Evolutionary conservation across 2,329 filamentous ascomycete species (phyloP).

Genomic region (Fusarium pseudograminearum): DNA sequence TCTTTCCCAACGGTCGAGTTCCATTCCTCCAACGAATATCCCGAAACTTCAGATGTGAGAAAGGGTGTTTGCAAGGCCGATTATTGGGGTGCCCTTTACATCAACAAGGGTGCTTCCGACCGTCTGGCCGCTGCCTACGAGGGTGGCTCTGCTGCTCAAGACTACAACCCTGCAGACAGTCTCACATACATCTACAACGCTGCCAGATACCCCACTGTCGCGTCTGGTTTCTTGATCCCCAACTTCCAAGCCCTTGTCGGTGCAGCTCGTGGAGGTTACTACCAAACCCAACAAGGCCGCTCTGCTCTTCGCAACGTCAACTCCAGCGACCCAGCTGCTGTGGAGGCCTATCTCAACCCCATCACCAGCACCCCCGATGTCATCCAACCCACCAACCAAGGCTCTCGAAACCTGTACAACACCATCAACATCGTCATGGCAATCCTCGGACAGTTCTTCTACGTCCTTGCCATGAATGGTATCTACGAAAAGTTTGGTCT

Average conservation of each 20-base stretch:
- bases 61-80: constrained; percentile 52
- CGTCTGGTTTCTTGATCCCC: constrained; percentile 46
- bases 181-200: constrained; percentile 55
- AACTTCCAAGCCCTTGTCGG: constrained; percentile 49
- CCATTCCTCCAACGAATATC: constrained; percentile 42
- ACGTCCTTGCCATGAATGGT: constrained; percentile 45
- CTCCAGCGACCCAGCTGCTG: constrained; percentile 41
- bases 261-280: constrained; percentile 44
- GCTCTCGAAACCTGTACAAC: constrained; percentile 52
- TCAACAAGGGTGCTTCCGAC: constrained; percentile 49
- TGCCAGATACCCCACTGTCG: constrained; percentile 52
- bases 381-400: constrained; percentile 52
- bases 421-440: constrained; percentile 55
- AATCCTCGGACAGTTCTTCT: constrained; percentile 51
- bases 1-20: constrained; percentile 52
- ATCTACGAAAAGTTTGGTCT: constrained; percentile 40
- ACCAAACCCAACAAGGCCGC: constrained; percentile 42
- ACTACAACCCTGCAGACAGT: constrained; percentile 51
- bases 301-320: constrained; percentile 40
- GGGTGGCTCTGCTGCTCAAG: constrained; percentile 38
- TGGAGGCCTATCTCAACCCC: constrained; percentile 52
- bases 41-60: constrained; percentile 44
- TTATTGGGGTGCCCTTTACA: constrained; percentile 56
- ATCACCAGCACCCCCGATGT: constrained; percentile 47
- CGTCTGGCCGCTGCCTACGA: constrained; percentile 48